Evolutionary conservation across 805 yeast species (phyloP), one percentile per base, ranked within the genome.

Genomic region (Candida taoyuanica): DNA sequence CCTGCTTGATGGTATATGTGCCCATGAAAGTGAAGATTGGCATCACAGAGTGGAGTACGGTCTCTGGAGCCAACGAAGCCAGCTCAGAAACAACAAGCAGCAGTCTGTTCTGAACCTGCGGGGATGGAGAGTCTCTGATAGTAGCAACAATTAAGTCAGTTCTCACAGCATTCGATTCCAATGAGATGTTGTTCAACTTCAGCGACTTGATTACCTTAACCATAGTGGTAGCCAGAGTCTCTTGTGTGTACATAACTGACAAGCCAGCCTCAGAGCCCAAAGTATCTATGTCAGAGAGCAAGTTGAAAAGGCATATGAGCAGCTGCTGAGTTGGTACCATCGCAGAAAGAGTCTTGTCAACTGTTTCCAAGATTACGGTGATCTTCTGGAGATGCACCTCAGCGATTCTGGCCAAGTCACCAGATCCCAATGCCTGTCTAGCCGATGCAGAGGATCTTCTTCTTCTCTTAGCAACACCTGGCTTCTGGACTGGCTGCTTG

Each of bases 11-110:
- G 12, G 97, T 89, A 55, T 88, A 95, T 11, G 98, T 95, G 43
- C 98, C 98, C 98, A 93, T 93, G 53, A 93, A 93, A 1, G 98
- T 93, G 68, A 93, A 93, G 36, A 93, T 91, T n/a, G 98, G 98
- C 98, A 93, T 93, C 7, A 93, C 96, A 2, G 96, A 85, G 63
- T 93, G 98, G 37, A 93, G 67, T 20, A 93, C 88, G 21, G 84
- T 76, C 55, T 91, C 97, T 7, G 98, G 96, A 11, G 91, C 85
- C 39, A 93, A 64, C 1, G 87, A 70, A 1, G 98, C 98, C 49
- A 93, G 67, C 34, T 87, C 82, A 3, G 97, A 84, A 49, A 93
- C 79, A 19, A 93, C 91, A 42, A 91, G 66, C 42, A 93, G 67
- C 35, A 91, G 64, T 49, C 88, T 76, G 64, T 93, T 93, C 64